A percentile compares a stretch with the other conserved stretches of the same genome.
Conservation (phyloP, 176 grass and related monocot genomes). For the Triticum dicoccoides region DNA sequence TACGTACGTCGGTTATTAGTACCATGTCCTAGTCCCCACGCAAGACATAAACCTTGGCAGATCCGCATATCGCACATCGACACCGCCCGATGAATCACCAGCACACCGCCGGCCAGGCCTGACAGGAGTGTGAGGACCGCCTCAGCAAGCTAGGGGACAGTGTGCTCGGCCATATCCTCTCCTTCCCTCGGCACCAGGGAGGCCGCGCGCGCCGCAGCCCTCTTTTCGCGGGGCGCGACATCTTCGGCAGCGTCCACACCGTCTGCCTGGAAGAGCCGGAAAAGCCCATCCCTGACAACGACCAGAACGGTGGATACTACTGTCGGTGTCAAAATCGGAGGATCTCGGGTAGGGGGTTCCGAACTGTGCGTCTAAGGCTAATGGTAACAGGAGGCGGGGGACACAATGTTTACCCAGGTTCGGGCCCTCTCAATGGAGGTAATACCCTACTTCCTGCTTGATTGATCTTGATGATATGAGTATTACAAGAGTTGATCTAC, state of each 20-base stretch:
- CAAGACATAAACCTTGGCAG: not conserved
- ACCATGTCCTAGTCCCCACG: too few species aligned
- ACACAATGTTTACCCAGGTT: too few species aligned
- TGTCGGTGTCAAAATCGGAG: too few species aligned
- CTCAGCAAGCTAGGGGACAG: not conserved
- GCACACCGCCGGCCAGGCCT: not conserved
- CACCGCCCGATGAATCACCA: not conserved
- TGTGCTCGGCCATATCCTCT: not conserved
- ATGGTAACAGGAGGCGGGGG: too few species aligned
- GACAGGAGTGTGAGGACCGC: not conserved
- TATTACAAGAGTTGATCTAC: too few species aligned
- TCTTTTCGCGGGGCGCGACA: not conserved
- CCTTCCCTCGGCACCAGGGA: conserved; percentile 16
- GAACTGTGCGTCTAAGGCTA: too few species aligned
- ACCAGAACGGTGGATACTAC: not conserved
- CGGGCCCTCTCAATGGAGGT: too few species aligned
- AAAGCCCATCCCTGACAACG: not conserved
- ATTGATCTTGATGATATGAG: too few species aligned
- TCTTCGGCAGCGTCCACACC: conserved; percentile 6
- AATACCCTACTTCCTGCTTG: too few species aligned
- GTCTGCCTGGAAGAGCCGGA: not conserved
- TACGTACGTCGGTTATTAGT: too few species aligned
- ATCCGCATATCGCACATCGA: not conserved
- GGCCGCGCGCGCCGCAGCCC: not conserved
- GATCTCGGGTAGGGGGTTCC: too few species aligned